These are phyloP conservation scores for Sphagnum tenellum DNA, from an alignment of 225 moss, liverwort and hornwort genomes.

Conservation along the genomic window DNA sequence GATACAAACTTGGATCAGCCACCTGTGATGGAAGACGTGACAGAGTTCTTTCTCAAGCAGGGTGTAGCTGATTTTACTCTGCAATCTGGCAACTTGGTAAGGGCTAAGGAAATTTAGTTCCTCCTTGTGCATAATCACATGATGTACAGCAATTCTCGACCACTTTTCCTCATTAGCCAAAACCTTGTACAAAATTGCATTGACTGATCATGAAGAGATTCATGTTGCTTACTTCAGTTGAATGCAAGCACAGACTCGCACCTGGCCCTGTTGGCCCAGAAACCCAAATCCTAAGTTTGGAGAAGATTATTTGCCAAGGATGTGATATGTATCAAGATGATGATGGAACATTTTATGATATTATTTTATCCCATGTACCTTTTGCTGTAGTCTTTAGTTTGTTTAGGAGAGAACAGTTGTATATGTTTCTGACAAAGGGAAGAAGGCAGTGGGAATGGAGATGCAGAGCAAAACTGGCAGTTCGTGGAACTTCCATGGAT, in stretches of 20 bases:
- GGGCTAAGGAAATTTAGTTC: background rate
- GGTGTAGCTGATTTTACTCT: slow-evolving; percentile 63
- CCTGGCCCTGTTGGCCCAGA: background rate
- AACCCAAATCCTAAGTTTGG: background rate
- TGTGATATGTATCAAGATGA: too few species aligned
- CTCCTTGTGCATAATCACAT: background rate
- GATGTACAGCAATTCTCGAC: background rate
- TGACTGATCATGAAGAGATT: too few species aligned
- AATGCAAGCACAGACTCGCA: too few species aligned
- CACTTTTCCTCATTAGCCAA: too few species aligned
- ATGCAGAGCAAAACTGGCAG: slow-evolving; percentile 97
- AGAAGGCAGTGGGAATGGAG: slow-evolving; percentile 75
- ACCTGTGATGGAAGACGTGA: slow-evolving; percentile 50
- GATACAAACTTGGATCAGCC: slow-evolving; percentile 40
- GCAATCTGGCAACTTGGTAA: slow-evolving; percentile 59
- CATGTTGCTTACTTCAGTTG: too few species aligned
- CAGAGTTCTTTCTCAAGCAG: slow-evolving; percentile 50
- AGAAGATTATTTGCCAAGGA: background rate
- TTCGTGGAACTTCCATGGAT: slow-evolving; percentile 71
- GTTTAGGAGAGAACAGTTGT: background rate
- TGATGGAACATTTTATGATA: too few species aligned
- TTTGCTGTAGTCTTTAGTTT: slow-evolving; percentile 6
- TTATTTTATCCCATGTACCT: background rate
- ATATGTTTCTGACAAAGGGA: background rate
- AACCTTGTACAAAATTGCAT: too few species aligned